Evolutionary conservation across 768 basidiomycete genomes (phyloP).

Genomic region (Tylopilus cervinicoccineus): DNA sequence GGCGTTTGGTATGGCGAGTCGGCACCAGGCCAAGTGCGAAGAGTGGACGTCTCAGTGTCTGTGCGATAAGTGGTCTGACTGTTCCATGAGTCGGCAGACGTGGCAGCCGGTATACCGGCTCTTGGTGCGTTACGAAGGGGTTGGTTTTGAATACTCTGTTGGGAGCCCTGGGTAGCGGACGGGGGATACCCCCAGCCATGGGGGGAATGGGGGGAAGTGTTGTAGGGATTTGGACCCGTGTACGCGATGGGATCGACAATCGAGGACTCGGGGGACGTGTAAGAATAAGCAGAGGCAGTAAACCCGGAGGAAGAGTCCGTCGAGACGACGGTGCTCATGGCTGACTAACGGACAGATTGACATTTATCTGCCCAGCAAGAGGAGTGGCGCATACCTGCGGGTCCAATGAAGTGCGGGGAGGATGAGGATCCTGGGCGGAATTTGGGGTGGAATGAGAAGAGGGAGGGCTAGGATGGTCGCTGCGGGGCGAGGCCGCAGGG

Average conservation of each 20-base stretch:
- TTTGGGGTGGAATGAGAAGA: slow-evolving; percentile 45
- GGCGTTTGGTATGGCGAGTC: slow-evolving; percentile 36
- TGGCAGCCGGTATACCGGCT: slow-evolving; percentile 15
- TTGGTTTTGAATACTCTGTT: slow-evolving; percentile 45
- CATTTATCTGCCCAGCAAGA: background rate
- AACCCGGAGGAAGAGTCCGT: slow-evolving; percentile 35
- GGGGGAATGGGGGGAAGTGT: slow-evolving; percentile 40
- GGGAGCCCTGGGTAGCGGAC: slow-evolving; percentile 28
- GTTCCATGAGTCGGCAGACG: slow-evolving; percentile 23
- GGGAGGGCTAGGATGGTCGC: slow-evolving; percentile 43
- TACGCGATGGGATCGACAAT: slow-evolving; percentile 40
- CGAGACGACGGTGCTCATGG: slow-evolving; percentile 39
- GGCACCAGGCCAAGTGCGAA: slow-evolving; percentile 47
- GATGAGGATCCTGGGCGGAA: slow-evolving; percentile 38
- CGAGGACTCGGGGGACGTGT: slow-evolving; percentile 39
- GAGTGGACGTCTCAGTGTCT: slow-evolving; percentile 35
- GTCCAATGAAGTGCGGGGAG: slow-evolving; percentile 29
- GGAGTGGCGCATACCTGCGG: slow-evolving; percentile 38
- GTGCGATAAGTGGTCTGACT: slow-evolving; percentile 23
- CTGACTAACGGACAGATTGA: slow-evolving; percentile 19
- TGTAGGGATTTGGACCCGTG: slow-evolving; percentile 39
- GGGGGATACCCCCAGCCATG: slow-evolving; percentile 55
- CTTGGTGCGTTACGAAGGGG: slow-evolving; percentile 40
- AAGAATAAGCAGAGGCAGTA: slow-evolving; percentile 40
- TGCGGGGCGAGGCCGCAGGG: slow-evolving; percentile 29